A percentile compares a stretch with the other conserved stretches of the same genome.
phyloP scores from a whole-genome alignment of 139 green algal species.

The Zygnema cylindricum region DNA sequence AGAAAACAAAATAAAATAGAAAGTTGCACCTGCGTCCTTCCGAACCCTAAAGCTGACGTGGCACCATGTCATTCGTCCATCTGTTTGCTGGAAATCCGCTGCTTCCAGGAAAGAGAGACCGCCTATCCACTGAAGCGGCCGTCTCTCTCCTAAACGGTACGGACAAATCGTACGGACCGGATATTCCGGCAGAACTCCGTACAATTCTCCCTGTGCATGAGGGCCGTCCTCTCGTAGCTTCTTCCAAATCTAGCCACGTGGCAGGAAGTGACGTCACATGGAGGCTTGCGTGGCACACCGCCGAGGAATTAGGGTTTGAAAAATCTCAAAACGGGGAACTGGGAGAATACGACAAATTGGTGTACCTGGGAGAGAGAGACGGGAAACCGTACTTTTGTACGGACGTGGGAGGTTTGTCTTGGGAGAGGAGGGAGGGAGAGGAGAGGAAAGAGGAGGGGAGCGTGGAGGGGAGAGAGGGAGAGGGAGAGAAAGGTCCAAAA shows the following conservation, averaged over 20 bases:
- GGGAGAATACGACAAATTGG: constrained; percentile 9
- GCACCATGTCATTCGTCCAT: background rate
- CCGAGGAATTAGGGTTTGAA: background rate
- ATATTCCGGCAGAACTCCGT: no score
- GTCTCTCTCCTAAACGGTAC: background rate
- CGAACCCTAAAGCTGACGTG: no score
- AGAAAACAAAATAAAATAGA: no score
- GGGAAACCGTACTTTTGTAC: constrained; percentile 31
- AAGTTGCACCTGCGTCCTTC: no score
- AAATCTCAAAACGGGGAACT: background rate
- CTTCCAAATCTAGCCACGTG: background rate
- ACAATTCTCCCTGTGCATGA: background rate
- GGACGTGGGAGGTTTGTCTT: constrained; percentile 7
- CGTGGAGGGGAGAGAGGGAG: background rate
- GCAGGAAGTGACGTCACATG: background rate
- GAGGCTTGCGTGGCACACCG: background rate
- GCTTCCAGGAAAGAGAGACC: background rate
- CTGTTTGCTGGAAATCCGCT: background rate
- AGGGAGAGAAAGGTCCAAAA: background rate
- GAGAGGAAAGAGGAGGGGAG: background rate
- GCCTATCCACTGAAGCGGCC: background rate
- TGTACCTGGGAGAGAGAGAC: constrained; percentile 38
- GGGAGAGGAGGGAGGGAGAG: background rate
- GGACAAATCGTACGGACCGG: background rate
- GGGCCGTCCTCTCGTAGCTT: background rate